These are phyloP conservation scores for Suhomyces panamericanus DNA, from an alignment of 1,139 yeast genomes.

Conservation along the genomic window DNA sequence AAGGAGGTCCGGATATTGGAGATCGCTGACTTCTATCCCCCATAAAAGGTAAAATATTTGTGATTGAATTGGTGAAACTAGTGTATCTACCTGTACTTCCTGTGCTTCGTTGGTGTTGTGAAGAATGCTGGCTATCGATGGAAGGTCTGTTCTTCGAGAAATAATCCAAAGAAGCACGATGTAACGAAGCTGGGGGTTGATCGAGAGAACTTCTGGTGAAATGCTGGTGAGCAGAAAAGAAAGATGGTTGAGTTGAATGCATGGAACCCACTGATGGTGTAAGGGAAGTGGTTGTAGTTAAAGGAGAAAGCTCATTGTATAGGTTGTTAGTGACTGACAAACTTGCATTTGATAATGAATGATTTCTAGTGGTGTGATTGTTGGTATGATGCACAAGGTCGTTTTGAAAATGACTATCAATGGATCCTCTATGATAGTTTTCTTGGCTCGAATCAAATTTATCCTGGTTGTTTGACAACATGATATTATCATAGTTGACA, in stretches of 20 bases:
- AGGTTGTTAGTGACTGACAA: conserved; percentile 10
- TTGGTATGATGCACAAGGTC: conserved; percentile 6
- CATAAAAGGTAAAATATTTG: conserved; percentile 48
- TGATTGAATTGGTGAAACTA: conserved; percentile 41
- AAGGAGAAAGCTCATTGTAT: conserved; percentile 39
- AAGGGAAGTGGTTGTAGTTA: conserved; percentile 48
- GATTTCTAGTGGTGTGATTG: conserved; percentile 9
- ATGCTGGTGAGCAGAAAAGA: conserved; percentile 48
- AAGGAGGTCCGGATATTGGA: conserved; percentile 23
- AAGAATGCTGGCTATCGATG: conserved; percentile 28
- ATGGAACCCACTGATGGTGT: conserved; percentile 45
- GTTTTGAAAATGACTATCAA: conserved; percentile 15
- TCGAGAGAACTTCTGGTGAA: conserved; percentile 42
- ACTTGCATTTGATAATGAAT: conserved; percentile 13
- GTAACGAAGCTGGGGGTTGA: conserved; percentile 31
- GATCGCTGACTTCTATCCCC: conserved; percentile 36
- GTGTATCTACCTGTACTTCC: conserved; percentile 29
- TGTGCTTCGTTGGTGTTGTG: conserved; percentile 14
- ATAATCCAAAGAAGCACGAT: conserved; percentile 38
- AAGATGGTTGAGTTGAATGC: conserved; percentile 48
- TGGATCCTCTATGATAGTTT: conserved; percentile 11
- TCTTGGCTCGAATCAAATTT: not conserved
- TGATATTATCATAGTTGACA: conserved; percentile 8
- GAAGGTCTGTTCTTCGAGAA: conserved; percentile 30
- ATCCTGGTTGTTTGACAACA: conserved; percentile 1